These are phyloP conservation scores for Castanea sativa DNA, from an alignment of 306 rosid genomes.

Conservation along the genomic window DNA sequence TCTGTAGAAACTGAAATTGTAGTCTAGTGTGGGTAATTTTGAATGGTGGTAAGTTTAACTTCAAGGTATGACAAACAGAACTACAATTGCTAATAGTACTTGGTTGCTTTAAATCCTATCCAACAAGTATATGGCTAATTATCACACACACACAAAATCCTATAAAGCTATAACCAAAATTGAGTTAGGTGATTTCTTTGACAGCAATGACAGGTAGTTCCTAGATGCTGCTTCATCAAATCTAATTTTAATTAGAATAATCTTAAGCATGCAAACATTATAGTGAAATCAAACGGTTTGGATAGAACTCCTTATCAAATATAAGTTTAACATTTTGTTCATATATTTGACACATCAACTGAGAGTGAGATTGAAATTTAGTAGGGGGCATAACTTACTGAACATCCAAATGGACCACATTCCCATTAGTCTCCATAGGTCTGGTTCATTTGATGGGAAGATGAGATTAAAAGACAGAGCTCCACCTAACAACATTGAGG, in stretches of 20 bases:
- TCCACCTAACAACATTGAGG: slow-evolving; percentile 84
- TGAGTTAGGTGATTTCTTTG: no score
- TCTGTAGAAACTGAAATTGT: not conserved
- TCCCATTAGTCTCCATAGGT: slow-evolving; percentile 96
- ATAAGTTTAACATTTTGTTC: slow-evolving; percentile 3
- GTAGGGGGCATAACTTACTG: slow-evolving; percentile 54
- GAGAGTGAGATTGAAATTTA: not conserved
- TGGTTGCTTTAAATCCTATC: no score
- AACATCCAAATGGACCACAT: slow-evolving; percentile 99
- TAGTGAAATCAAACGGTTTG: no score
- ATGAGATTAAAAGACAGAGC: slow-evolving; percentile 83
- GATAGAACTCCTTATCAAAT: not conserved
- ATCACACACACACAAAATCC: no score
- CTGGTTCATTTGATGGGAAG: slow-evolving; percentile 92
- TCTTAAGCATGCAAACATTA: no score
- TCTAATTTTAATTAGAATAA: no score
- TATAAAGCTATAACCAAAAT: no score
- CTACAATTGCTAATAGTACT: not conserved
- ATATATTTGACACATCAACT: not conserved
- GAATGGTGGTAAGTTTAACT: not conserved
- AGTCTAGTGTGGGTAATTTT: slow-evolving; percentile 3
- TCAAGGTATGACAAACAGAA: not conserved
- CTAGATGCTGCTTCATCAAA: no score
- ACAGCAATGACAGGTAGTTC: no score
- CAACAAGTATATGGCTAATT: no score